phyloP scores from a whole-genome alignment of 345 rosid species.

The Linum tenue region DNA sequence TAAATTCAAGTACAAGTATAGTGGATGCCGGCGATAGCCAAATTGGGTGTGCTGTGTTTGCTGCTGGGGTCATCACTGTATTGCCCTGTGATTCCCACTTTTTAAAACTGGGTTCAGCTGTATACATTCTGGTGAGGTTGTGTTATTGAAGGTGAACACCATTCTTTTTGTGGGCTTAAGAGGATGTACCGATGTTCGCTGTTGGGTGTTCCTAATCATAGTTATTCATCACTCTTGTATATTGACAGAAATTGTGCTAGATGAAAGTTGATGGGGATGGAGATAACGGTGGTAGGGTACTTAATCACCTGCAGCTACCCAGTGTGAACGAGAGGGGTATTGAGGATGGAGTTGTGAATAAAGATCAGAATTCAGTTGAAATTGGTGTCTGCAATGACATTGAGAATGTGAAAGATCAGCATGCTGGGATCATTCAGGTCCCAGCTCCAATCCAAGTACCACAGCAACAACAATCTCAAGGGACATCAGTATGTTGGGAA shows the following conservation, averaged over 20 bases:
- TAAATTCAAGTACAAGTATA: slow-evolving; percentile 7
- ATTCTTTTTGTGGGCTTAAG: slow-evolving; percentile 23
- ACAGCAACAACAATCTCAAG: slow-evolving; percentile 36
- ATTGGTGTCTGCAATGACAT: slow-evolving; percentile 19
- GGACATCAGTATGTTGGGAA: slow-evolving; percentile 52
- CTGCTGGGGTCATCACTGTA: slow-evolving; percentile 7
- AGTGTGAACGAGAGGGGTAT: slow-evolving; percentile 22
- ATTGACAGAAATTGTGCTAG: slow-evolving; percentile 33
- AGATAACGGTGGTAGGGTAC: slow-evolving; percentile 25
- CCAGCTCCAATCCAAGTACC: slow-evolving; percentile 31
- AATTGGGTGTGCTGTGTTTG: slow-evolving; percentile 6
- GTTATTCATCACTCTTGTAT: slow-evolving; percentile 21
- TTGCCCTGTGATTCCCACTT: slow-evolving; percentile 5
- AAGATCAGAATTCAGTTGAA: slow-evolving; percentile 18
- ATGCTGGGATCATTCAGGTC: slow-evolving; percentile 24
- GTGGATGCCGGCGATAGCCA: slow-evolving; percentile 1
- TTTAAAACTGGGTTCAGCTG: slow-evolving; percentile 18
- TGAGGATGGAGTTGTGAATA: slow-evolving; percentile 21
- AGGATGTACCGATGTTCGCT: slow-evolving; percentile 15
- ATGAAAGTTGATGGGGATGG: slow-evolving; percentile 41
- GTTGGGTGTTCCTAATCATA: slow-evolving; percentile 15
- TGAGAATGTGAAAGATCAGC: slow-evolving; percentile 31
- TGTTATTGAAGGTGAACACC: slow-evolving; percentile 22
- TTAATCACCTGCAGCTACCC: slow-evolving; percentile 18
- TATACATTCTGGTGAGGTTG: slow-evolving; percentile 17